Conservation (phyloP, 1,284 basidiomycete species). For the Anthracocystis setariae region DNA sequence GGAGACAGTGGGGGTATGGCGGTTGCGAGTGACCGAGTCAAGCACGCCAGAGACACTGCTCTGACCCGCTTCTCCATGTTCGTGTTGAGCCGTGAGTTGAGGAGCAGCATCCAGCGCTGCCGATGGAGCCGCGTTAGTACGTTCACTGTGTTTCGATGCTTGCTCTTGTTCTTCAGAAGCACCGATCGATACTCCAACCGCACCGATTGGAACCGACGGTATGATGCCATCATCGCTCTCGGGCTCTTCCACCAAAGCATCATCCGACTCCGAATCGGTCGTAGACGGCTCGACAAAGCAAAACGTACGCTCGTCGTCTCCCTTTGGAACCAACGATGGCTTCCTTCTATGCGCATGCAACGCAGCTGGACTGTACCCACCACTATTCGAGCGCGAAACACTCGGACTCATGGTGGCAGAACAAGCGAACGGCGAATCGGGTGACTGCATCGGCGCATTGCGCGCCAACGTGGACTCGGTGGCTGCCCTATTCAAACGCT, state of each 20-base stretch:
- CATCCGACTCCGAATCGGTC: conserved; percentile 20
- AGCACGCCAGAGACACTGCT: not conserved
- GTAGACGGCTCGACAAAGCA: conserved; percentile 25
- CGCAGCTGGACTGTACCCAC: not conserved
- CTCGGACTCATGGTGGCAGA: not conserved
- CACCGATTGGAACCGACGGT: not conserved
- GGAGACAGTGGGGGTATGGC: conserved; percentile 14
- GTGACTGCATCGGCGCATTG: conserved; percentile 4
- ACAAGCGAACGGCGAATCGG: not conserved
- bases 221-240: conserved; percentile 1
- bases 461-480: conserved; percentile 27
- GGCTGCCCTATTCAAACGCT: conserved; percentile 26
- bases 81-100: not conserved
- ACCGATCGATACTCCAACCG: no score
- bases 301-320: conserved; percentile 37
- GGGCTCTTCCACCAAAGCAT: conserved; percentile 5
- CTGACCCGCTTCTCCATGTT: not conserved
- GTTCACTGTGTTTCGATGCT: not conserved
- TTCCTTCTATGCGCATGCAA: conserved; percentile 13
- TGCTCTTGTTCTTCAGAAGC: not conserved
- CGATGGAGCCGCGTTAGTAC: not conserved
- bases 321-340: conserved; percentile 33
- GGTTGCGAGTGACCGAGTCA: conserved; percentile 5
- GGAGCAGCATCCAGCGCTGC: not conserved
- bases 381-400: conserved; percentile 16